Percentiles rank a stretch among this genome's conserved stretches.
phyloP scores from a whole-genome alignment of 306 rosid genomes.

The Pachyrhizus erosus region DNA sequence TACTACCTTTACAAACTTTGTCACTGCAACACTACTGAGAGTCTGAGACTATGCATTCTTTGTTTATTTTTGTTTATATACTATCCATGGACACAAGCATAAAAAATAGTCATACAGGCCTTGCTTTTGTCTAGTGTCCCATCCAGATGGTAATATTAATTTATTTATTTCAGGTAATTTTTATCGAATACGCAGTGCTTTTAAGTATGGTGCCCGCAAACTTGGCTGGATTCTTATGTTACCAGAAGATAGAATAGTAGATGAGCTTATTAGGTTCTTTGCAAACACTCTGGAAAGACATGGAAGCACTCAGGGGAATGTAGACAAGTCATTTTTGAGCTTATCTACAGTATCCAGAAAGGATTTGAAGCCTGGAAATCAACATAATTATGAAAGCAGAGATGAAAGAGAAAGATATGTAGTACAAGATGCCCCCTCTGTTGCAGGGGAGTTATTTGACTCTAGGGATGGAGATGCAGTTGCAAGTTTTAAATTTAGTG shows the following conservation, averaged over 20 bases:
- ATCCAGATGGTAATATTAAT: conserved; percentile 33
- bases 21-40: conserved; percentile 6
- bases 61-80: conserved; percentile 23
- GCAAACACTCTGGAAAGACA: conserved; percentile 72
- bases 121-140: conserved; percentile 20
- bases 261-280: conserved; percentile 71
- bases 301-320: conserved; percentile 55
- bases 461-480: conserved; percentile 40
- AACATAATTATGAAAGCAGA: conserved; percentile 38
- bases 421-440: conserved; percentile 40
- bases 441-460: conserved; percentile 35
- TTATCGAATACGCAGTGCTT: conserved; percentile 86
- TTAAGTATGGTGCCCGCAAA: conserved; percentile 85
- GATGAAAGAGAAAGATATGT: conserved; percentile 43
- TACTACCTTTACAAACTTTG: background rate
- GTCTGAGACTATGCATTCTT: background rate
- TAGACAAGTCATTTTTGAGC: conserved; percentile 43
- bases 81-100: background rate
- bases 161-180: conserved; percentile 69
- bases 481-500: conserved; percentile 30
- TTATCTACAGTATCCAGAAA: conserved; percentile 38
- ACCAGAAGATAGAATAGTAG: conserved; percentile 68
- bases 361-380: conserved; percentile 44
- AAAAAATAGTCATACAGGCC: conserved; percentile 7
- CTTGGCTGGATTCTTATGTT: conserved; percentile 76